Evolutionary conservation across 331 rosid species (phyloP), one percentile per base, ranked within the genome.

Genomic region (Stylosanthes scabra): DNA sequence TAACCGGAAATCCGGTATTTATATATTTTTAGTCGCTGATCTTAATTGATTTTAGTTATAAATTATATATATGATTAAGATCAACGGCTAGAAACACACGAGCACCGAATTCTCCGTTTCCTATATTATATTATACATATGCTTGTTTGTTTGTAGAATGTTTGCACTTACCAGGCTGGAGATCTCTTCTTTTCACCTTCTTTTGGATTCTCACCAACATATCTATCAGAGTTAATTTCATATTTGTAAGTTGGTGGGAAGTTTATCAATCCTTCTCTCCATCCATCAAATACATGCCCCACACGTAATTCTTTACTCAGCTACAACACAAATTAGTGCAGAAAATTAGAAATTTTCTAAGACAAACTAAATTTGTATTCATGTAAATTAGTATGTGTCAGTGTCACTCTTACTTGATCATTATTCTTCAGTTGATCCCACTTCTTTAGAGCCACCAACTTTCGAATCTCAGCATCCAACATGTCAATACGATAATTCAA

Each of bases 231-330:
- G 77, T 95, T 83, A 72, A 84, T 47, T 73, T 86, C 97, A 78
- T 95, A 95, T 69, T 95, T 94, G 80, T 94, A 94, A 55, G 99
- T 94, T 12, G 99, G 99, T 58, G 97, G 89, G 80, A 95, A 95
- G 15, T 88, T 87, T 79, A 91, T 83, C 62, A 25, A 42, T 63
- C 97, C 99, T 40, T 95, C 99, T 68, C 79, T 92, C 99, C 99
- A 95, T 84, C 99, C 99, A 50, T 82, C 92, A 49, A 95, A 95
- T 15, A 95, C 97, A 15, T 42, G 96, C 51, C 99, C 97, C 11
- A 59, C 61, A 14, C 81, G 84, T 27, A 90, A 79, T 78, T 90
- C 99, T 71, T 82, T 83, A 86, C 59, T 87, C 62, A 95, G 90
- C 99, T 95, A 82, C 80, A 67, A 29, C 6, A 52, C 58, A 52